Conservation (phyloP, 2,329 filamentous ascomycete species). For the Escovopsis sp. region DNA sequence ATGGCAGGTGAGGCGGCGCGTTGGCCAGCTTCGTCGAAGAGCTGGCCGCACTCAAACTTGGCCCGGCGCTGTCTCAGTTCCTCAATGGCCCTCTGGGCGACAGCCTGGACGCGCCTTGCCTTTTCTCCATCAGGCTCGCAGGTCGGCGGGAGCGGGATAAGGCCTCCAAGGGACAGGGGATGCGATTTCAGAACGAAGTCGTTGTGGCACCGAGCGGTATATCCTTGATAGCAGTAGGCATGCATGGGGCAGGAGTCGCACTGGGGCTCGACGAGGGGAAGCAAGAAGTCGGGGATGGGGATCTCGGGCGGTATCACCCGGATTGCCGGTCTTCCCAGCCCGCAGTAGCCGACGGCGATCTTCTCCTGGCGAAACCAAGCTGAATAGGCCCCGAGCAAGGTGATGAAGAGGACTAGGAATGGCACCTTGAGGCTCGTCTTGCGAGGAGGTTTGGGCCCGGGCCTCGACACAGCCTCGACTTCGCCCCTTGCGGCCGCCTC, state of each 20-base stretch:
- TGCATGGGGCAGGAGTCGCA: slow-evolving; percentile 87
- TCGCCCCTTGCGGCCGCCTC: slow-evolving; percentile 47
- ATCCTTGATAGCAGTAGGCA: slow-evolving; percentile 71
- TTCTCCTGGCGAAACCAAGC: slow-evolving; percentile 90
- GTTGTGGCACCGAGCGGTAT: slow-evolving; percentile 65
- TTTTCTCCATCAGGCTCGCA: slow-evolving; percentile 95
- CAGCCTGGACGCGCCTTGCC: slow-evolving; percentile 68
- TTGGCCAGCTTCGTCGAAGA: slow-evolving; percentile 45
- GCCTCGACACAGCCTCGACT: slow-evolving; percentile 27
- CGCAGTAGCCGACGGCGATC: slow-evolving; percentile 89
- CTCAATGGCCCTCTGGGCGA: slow-evolving; percentile 78
- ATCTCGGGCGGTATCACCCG: slow-evolving; percentile 33
- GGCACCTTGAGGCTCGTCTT: slow-evolving; percentile 45
- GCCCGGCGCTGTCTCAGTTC: slow-evolving; percentile 74
- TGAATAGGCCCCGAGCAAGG: slow-evolving; percentile 56
- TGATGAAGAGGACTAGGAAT: slow-evolving; percentile 55
- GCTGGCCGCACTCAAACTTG: slow-evolving; percentile 77
- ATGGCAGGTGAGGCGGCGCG: slow-evolving; percentile 42
- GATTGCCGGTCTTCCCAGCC: slow-evolving; percentile 53
- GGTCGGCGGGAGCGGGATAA: slow-evolving; percentile 74
- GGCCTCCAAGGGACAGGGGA: slow-evolving; percentile 64
- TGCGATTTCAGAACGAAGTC: slow-evolving; percentile 80
- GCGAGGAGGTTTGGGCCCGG: slow-evolving; percentile 22
- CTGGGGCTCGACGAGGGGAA: slow-evolving; percentile 55
- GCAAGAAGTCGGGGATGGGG: slow-evolving; percentile 56